Evolutionary conservation across 2,329 filamentous ascomycete genomes (phyloP).

Genomic region (Arachnomyces sp.): DNA sequence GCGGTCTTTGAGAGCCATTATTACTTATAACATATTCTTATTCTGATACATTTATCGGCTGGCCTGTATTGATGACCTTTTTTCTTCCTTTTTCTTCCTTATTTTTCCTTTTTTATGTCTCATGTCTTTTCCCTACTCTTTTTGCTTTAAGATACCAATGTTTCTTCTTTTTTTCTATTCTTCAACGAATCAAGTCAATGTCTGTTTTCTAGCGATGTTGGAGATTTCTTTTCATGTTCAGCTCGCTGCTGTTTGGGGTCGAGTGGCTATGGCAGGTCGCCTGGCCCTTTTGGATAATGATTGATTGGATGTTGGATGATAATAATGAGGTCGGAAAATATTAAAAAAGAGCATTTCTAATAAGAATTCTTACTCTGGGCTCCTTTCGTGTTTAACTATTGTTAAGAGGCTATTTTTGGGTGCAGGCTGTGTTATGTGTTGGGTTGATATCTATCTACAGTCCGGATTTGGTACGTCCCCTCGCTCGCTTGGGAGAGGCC

Average conservation of each 20-base stretch:
- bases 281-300: constrained; percentile 48
- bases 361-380: too few species aligned
- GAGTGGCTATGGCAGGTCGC: constrained; percentile 39
- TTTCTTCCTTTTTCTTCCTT: neutral
- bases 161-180: neutral
- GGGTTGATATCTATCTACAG: too few species aligned
- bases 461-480: too few species aligned
- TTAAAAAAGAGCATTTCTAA: too few species aligned
- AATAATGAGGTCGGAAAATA: too few species aligned
- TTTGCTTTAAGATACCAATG: constrained; percentile 4
- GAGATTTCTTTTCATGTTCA: too few species aligned
- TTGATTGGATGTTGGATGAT: constrained; percentile 5
- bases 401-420: too few species aligned
- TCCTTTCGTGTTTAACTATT: too few species aligned
- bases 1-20: neutral
- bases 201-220: too few species aligned
- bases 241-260: too few species aligned
- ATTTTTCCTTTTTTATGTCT: neutral
- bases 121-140: neutral
- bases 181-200: neutral
- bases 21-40: neutral
- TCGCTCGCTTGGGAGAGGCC: too few species aligned
- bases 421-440: too few species aligned
- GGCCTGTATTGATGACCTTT: constrained; percentile 3
- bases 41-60: constrained; percentile 2